Base-by-base conservation (phyloP, 208 protist species). In the Leishmania martiniquensis region DNA sequence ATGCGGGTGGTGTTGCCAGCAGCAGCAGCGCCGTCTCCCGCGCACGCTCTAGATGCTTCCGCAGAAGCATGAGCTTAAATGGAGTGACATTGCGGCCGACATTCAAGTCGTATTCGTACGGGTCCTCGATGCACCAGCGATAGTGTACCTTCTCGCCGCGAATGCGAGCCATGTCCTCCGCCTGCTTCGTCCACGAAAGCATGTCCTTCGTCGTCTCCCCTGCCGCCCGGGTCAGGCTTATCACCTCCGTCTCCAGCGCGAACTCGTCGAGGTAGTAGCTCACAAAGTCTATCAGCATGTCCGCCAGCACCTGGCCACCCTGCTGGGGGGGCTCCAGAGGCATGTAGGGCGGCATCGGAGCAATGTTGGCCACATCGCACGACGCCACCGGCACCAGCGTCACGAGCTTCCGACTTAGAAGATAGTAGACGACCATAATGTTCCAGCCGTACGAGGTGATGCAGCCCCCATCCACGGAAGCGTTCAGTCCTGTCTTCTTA, bases 371-470 rank as follows among this genome's bases (percentile, higher is more conserved):
- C 12, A 94, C 89, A 51, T 93, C 87, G 45, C 89, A 89, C 44
- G 79, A 76, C 29, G 68, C 83, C 3, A 89, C 84, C 1, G 82
- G 74, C 10, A 98, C 86, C 55, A 96, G 90, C 60, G 68, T 57
- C n/a, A 94, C 82, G 5, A 88, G 52, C 20, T 82, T 75, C 4
- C 91, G 90, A 47, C 83, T 86, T 9, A 96, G 62, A n/a, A 95
- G 75, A 73, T 95, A 98, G 76, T 96, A 96, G 17, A 88, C 90
- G 15, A 95, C 81, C 89, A 98, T 93, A 47, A 98, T 49, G 67
- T 97, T 95, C 83, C 95, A 97, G 20, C 91, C 95, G 70, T 98
- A 98, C 0, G 93, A 97, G 0, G 95, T 98, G 63, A 98, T 82
- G 79, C 87, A 96, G 12, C 93, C 91, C 7, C 87, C 85, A 32